Evolutionary conservation across 1,284 basidiomycete genomes (phyloP), one percentile per base, ranked within the genome.

Genomic region (Kwoniella shivajii): DNA sequence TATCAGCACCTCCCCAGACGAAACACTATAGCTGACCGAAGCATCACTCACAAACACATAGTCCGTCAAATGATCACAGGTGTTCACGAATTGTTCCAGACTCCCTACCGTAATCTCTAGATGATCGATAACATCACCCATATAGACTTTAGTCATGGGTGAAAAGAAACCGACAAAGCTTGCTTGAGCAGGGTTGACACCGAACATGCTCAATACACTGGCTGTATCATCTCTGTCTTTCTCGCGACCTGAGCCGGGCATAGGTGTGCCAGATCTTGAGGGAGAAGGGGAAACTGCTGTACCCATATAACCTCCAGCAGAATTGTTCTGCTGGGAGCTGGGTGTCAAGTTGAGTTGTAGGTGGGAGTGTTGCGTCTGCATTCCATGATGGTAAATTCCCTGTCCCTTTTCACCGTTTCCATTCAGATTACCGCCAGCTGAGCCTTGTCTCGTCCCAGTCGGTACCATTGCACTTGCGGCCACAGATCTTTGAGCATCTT

Each of bases 1-100:
- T 43, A 50, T 47, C 31, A 41, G 7, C 11, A 29, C 16, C 24
- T 4, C 1, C 30, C 39, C 41, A 43, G 29, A 22, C 42, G 9
- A 16, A 13, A 16, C 29, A n/a, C 31, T 22, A 22, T 16, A 16
- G 29, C 3, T 7, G n/a, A n/a, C n/a, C 54, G 13, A 37, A 18
- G 14, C 2, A 27, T 9, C 2, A 71, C 71, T 56, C 56, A 76
- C 74, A 61, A 78, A 78, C 27, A 75, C 72, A 57, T 76, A 78
- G 61, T 75, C 73, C 9, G 75, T 76, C 52, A 78, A 54, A 61
- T 77, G 74, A 52, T 78, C 75, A 37, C 73, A 75, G 1, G 73
- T 75, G 44, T 70, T 67, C 9, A 73, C 71, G 50, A 72, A 77
- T 54, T 77, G 75, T 45, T 78, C 76, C 51, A 76, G 57, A 9